Conservation (phyloP, 352 stramenopile species). For the Phytophthora palmivora region DNA sequence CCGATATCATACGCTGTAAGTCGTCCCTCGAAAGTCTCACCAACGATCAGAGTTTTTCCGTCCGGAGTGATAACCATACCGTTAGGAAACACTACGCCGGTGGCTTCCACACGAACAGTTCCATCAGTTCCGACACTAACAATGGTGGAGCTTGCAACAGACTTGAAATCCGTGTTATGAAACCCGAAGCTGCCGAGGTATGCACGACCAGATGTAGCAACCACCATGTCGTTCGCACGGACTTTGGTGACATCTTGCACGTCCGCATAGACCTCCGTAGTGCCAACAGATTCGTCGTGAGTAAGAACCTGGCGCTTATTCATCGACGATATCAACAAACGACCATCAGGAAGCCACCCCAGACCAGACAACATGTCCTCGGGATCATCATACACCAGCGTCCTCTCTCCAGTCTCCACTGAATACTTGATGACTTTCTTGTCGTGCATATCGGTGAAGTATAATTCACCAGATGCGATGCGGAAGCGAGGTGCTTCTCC, state of each 20-base stretch:
- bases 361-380: slow-evolving; percentile 57
- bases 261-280: slow-evolving; percentile 49
- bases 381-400: slow-evolving; percentile 42
- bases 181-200: slow-evolving; percentile 72
- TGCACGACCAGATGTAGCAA: slow-evolving; percentile 38
- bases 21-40: slow-evolving; percentile 52
- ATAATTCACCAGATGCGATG: slow-evolving; percentile 45
- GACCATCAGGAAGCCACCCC: slow-evolving; percentile 62
- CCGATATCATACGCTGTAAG: slow-evolving; percentile 64
- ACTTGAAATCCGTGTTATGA: slow-evolving; percentile 33
- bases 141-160: slow-evolving; percentile 48
- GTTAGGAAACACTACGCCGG: slow-evolving; percentile 66
- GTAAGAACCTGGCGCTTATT: slow-evolving; percentile 49
- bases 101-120: slow-evolving; percentile 53
- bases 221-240: slow-evolving; percentile 64
- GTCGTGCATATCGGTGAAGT: slow-evolving; percentile 68
- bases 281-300: slow-evolving; percentile 37
- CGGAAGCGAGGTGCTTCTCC: slow-evolving; percentile 67
- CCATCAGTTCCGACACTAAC: slow-evolving; percentile 51
- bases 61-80: slow-evolving; percentile 69
- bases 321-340: slow-evolving; percentile 53
- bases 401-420: slow-evolving; percentile 34
- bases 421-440: slow-evolving; percentile 59
- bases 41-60: slow-evolving; percentile 68
- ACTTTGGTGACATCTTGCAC: slow-evolving; percentile 45